Base-by-base conservation (phyloP, 2,329 filamentous ascomycete genomes). In the Pezicula rhizophila region DNA sequence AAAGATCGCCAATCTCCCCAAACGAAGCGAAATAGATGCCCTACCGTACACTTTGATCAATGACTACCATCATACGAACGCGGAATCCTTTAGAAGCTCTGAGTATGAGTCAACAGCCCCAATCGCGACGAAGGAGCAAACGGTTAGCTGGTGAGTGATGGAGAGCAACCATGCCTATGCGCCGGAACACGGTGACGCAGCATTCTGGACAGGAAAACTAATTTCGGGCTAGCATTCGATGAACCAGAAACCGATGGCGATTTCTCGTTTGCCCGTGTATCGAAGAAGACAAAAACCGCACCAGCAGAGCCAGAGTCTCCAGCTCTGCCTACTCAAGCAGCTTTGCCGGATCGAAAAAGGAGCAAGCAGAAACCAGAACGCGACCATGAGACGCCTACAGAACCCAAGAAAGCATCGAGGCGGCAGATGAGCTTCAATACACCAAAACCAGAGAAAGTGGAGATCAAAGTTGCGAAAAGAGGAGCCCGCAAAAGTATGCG, bases 181-280 rank as follows among this genome's bases (percentile, higher is more conserved):
- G 44, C 47, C 44, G 17, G 8, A 28, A 41, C 48, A 33, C 48
- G 49, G 14, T 14, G 14, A n/a, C 20, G 12, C 12, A 25, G 33
- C 14, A 18, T 23, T 40, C 7, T 40, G 14, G 8, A 14, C 14
- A n/a, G 15, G 34, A n/a, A 46, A 49, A 42, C 51, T 57, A 42
- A 52, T 48, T 48, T 17, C 25, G 14, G 35, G 20, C 39, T 48
- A 71, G 74, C 68, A 53, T 85, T 84, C 59, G 84, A 88, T 59
- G 86, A 91, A 66, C 79, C 86, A 61, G 83, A 87, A 66, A 79
- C 86, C 60, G 83, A 87, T 70, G 87, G 86, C 59, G 87, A 87
- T 54, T 91, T 91, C 59, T 74, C 81, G 50, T 91, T 90, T 64
- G 81, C 83, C 54, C 79, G 86, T 57, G 82, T 77, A 53, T 73